phyloP scores from a whole-genome alignment of 176 grass and related monocot species.

The Ensete glaucum region DNA sequence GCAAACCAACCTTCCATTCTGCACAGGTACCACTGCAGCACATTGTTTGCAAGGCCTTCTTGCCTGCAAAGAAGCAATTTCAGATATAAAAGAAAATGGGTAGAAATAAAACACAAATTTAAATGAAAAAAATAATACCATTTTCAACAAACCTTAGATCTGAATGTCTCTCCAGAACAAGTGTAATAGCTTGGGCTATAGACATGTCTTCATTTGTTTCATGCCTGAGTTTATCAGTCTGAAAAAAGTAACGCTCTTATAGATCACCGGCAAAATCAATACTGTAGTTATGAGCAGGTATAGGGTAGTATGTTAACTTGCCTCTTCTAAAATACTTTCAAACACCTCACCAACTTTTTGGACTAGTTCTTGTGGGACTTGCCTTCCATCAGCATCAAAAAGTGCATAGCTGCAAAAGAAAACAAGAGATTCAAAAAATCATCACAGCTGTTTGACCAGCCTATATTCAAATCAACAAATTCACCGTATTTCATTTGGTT shows the following conservation, averaged over 20 bases:
- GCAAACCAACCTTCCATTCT: constrained; percentile 99
- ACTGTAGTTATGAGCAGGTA: background rate
- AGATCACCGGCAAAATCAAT: constrained; percentile 11
- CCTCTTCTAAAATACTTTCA: constrained; percentile 85
- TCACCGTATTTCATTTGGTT: no score
- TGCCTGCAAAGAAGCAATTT: constrained; percentile 38
- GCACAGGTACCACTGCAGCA: constrained; percentile 94
- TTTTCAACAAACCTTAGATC: constrained; percentile 51
- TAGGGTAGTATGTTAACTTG: constrained; percentile 14
- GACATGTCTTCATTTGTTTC: constrained; percentile 69
- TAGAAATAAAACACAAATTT: background rate
- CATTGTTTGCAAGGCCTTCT: constrained; percentile 85
- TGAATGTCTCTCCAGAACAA: constrained; percentile 67
- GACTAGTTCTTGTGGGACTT: constrained; percentile 86
- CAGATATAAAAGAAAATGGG: constrained; percentile 3
- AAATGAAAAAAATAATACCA: constrained; percentile 1
- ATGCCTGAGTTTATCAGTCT: constrained; percentile 73
- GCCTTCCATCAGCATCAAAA: constrained; percentile 61
- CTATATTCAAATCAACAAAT: no score
- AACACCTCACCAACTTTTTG: constrained; percentile 77
- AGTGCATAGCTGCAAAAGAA: constrained; percentile 68
- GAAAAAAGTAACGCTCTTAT: constrained; percentile 16
- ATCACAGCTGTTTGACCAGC: no score
- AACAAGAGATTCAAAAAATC: no score
- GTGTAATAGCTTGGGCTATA: constrained; percentile 71